A percentile compares a stretch with the other conserved stretches of the same genome.
phyloP scores from a whole-genome alignment of 768 basidiomycete genomes.

The Fistulinella prunicolor region DNA sequence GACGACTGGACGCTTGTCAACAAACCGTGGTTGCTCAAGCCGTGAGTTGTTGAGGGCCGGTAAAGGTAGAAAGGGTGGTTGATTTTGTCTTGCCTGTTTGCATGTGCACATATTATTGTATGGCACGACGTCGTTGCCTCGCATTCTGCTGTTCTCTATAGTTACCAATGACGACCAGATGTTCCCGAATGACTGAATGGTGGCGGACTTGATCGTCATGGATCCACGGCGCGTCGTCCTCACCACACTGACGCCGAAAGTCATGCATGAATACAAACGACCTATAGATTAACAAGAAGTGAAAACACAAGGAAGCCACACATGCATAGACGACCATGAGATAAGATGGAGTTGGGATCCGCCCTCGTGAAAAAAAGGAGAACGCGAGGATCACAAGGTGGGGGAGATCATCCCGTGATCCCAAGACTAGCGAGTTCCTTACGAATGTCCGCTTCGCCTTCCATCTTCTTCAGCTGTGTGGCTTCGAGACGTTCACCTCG shows the following conservation, averaged over 20 bases:
- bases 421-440: conserved; percentile 61
- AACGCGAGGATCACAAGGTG: not conserved
- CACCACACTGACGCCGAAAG: too few relatives aligned
- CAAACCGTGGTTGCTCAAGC: conserved; percentile 71
- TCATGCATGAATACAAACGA: not conserved
- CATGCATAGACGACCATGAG: too few relatives aligned
- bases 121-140: not conserved
- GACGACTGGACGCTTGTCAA: conserved; percentile 81
- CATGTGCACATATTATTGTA: conserved; percentile 2
- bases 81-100: not conserved
- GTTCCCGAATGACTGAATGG: not conserved
- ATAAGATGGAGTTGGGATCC: not conserved
- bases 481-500: conserved; percentile 90
- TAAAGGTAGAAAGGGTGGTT: not conserved
- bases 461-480: conserved; percentile 97
- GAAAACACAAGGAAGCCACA: too few relatives aligned
- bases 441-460: conserved; percentile 80
- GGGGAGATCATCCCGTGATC: conserved; percentile 14
- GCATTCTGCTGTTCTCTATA: not conserved
- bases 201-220: too few relatives aligned
- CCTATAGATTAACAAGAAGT: conserved; percentile 9
- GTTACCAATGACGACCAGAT: not conserved
- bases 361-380: not conserved
- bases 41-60: conserved; percentile 21
- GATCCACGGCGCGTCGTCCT: too few relatives aligned